Percentiles rank a stretch among this genome's conserved stretches.
phyloP scores from a whole-genome alignment of 208 protist genomes.

The Trypanosoma melophagium region DNA sequence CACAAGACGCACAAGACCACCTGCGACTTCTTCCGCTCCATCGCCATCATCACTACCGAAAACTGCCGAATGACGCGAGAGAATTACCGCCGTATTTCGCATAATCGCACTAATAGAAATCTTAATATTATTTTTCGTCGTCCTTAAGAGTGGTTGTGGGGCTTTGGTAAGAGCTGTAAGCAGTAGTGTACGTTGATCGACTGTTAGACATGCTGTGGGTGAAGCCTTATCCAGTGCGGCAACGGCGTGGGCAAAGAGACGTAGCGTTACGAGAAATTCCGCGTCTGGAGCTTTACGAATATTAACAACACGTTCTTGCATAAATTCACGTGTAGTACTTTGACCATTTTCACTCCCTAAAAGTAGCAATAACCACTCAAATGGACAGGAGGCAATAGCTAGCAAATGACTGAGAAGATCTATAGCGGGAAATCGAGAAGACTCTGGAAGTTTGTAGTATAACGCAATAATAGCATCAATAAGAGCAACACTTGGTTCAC shows the following conservation, averaged over 20 bases:
- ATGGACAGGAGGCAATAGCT: neutral
- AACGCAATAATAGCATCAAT: conserved; percentile 20
- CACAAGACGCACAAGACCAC: conserved; percentile 16
- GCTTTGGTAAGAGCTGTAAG: conserved; percentile 12
- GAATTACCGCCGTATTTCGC: conserved; percentile 22
- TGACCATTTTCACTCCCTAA: neutral
- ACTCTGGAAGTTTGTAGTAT: conserved; percentile 23
- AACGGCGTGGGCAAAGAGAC: conserved; percentile 24
- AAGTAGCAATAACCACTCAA: conserved; percentile 22
- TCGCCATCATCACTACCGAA: conserved; percentile 15
- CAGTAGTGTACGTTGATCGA: conserved; percentile 6
- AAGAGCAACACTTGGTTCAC: conserved; percentile 7
- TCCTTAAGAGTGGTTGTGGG: conserved; percentile 10
- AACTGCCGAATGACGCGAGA: conserved; percentile 5
- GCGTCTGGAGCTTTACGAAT: conserved; percentile 10
- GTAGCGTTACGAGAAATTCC: conserved; percentile 26
- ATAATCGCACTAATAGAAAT: conserved; percentile 15
- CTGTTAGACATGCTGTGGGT: neutral
- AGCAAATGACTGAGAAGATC: conserved; percentile 32
- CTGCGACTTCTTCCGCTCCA: neutral
- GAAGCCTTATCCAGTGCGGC: conserved; percentile 18
- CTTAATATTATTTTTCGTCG: conserved; percentile 10
- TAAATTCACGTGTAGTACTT: neutral
- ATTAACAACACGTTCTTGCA: conserved; percentile 9
- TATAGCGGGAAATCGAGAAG: conserved; percentile 38